Base-by-base conservation (phyloP, 2,329 filamentous ascomycete genomes). In the Furcasterigmium furcatum region DNA sequence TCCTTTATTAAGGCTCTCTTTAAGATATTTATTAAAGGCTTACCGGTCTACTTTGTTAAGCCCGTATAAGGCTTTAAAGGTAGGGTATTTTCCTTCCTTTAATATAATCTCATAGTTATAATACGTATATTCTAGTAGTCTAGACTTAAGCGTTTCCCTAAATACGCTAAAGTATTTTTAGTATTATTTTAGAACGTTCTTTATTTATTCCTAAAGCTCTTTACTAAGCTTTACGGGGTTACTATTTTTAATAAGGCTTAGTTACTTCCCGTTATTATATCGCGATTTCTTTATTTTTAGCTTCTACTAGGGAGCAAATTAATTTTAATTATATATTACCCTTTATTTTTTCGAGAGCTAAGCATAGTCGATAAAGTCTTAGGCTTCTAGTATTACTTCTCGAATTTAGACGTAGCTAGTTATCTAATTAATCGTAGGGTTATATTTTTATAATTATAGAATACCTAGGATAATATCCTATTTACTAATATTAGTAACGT, bases 1-100 rank as follows among this genome's bases (percentile, higher is more conserved):
- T 20, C 52, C 48, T 27, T 51, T 55, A 22, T 7, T 19, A 24
- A 57, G 35, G 16, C 12, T 38, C 34, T 38, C 34, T 16, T 38
- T 18, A 18, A 38, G 34, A 18, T 38, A 38, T 18, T 38, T 13
- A 13, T 38, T 13, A 10, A 38, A 21, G 7, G 34, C 34, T 6
- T 6, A 14, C 13, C 12, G 20, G n/a, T n/a, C 34, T 38, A 18
- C 34, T n/a, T 38, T 38, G 10, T 38, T 7, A 18, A 18, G 13
- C 10, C 12, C 16, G 16, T 32, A 32, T 5, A 14, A 32, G 12
- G 16, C 16, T 13, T 32, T 32, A 14, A 32, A 32, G 29, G 16
- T 14, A 14, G 10, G 29, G 12, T 32, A 14, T 12, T 12, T 32
- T 12, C 29, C 29, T 32, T 32, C 12, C 16, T 32, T 32, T 5